phyloP scores from a whole-genome alignment of 495 filamentous ascomycete species.

The Letharia columbiana region DNA sequence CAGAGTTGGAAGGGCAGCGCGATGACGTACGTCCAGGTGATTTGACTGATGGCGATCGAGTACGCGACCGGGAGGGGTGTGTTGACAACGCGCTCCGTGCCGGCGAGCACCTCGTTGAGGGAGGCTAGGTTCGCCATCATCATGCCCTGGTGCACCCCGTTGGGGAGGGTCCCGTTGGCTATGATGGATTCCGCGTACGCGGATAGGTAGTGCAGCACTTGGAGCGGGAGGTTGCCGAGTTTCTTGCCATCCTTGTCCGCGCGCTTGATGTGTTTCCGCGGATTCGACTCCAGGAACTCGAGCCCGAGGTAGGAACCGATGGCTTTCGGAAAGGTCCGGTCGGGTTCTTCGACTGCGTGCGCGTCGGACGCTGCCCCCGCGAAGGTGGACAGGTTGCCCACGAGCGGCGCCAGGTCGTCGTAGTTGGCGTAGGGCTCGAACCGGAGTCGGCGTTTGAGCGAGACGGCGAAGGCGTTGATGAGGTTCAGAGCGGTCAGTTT shows the following conservation, averaged over 20 bases:
- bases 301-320: constrained; percentile 63
- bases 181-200: constrained; percentile 53
- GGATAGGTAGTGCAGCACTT: constrained; percentile 65
- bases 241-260: constrained; percentile 48
- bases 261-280: constrained; percentile 60
- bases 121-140: constrained; percentile 38
- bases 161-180: constrained; percentile 46
- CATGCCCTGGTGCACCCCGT: constrained; percentile 37
- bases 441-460: constrained; percentile 79
- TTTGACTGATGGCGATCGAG: constrained; percentile 76
- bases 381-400: constrained; percentile 57
- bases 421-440: constrained; percentile 80
- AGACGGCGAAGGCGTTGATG: constrained; percentile 64
- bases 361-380: constrained; percentile 57
- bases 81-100: constrained; percentile 72
- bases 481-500: constrained; percentile 76
- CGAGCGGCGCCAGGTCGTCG: constrained; percentile 50
- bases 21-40: constrained; percentile 80
- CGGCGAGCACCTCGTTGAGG: constrained; percentile 65
- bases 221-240: constrained; percentile 68
- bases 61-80: constrained; percentile 82
- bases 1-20: constrained; percentile 79
- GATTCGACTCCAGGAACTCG: constrained; percentile 63
- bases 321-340: constrained; percentile 47
- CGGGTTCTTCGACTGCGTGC: constrained; percentile 34